These are phyloP conservation scores for Phytophthora fragariae DNA, from an alignment of 352 stramenopile genomes.

Conservation along the genomic window DNA sequence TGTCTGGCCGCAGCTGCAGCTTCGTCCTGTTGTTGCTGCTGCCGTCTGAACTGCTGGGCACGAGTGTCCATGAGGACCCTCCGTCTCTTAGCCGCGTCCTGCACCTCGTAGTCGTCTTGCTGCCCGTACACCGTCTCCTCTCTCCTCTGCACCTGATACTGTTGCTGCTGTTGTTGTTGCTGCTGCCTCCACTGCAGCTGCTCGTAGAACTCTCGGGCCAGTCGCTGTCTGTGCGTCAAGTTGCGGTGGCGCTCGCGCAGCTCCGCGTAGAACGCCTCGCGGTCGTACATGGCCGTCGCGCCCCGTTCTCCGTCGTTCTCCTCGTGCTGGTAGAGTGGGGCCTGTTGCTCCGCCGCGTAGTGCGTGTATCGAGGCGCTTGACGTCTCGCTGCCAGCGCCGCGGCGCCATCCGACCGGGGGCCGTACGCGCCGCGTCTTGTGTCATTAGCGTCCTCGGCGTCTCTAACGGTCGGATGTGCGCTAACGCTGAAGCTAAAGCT, in stretches of 20 bases:
- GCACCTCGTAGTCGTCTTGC: not conserved
- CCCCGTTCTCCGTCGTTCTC: not conserved
- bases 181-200: not conserved
- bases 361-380: constrained; percentile 14
- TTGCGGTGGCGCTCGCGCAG: constrained; percentile 33
- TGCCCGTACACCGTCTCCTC: not conserved
- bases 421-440: not conserved
- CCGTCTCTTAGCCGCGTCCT: constrained; percentile 8
- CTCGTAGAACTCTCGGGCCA: constrained; percentile 23
- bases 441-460: not conserved
- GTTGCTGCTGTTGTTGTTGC: not conserved
- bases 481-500: not conserved
- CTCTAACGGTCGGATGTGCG: too few relatives aligned
- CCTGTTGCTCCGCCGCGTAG: too few relatives aligned
- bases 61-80: not conserved
- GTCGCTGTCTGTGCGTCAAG: constrained; percentile 24
- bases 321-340: constrained; percentile 4
- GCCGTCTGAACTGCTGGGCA: not conserved
- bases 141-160: too few relatives aligned
- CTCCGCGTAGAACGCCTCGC: constrained; percentile 28
- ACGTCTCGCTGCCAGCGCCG: not conserved
- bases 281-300: constrained; percentile 2
- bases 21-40: not conserved
- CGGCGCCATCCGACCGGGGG: not conserved
- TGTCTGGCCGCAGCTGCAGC: not conserved